A percentile compares a stretch with the other conserved stretches of the same genome.
Evolutionary conservation across 108 stramenopile genomes (phyloP).

Genomic region (Fistulifera pelliculosa): DNA sequence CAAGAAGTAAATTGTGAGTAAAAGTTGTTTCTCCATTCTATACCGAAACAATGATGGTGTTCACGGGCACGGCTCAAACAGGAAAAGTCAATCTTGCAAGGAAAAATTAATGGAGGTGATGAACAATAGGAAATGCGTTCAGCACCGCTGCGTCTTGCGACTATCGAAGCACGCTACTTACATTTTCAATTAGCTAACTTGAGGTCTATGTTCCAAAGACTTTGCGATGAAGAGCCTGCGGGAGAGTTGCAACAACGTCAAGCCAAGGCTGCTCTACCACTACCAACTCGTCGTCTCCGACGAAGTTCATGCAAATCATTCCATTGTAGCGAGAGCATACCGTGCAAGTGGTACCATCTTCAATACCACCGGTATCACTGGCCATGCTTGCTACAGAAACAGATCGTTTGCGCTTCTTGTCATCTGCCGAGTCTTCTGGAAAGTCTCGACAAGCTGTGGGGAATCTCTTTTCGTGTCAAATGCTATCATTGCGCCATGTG

Average conservation of each 20-base stretch:
- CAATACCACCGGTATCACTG: background rate
- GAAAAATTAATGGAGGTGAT: slow-evolving; percentile 9
- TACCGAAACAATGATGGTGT: background rate
- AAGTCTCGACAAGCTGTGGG: slow-evolving; percentile 44
- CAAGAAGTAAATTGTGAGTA: background rate
- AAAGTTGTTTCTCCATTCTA: background rate
- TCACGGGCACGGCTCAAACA: slow-evolving; percentile 6
- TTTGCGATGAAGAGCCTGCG: slow-evolving; percentile 61
- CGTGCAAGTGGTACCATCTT: slow-evolving; percentile 34
- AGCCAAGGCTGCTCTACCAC: slow-evolving; percentile 84
- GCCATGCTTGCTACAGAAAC: slow-evolving; percentile 1
- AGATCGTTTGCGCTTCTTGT: slow-evolving; percentile 16
- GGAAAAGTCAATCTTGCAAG: slow-evolving; percentile 8
- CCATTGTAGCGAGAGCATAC: slow-evolving; percentile 70
- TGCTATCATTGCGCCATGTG: slow-evolving; percentile 64
- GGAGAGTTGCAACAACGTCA: slow-evolving; percentile 61
- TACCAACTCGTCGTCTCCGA: slow-evolving; percentile 64
- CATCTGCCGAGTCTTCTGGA: slow-evolving; percentile 53
- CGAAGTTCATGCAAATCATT: slow-evolving; percentile 63
- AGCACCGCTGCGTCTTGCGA: slow-evolving; percentile 23
- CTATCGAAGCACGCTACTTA: background rate
- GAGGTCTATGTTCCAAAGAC: slow-evolving; percentile 56
- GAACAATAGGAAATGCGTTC: slow-evolving; percentile 2
- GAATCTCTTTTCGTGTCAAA: slow-evolving; percentile 46
- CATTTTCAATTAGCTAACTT: too few species aligned